Evolutionary conservation across 2,329 filamentous ascomycete genomes (phyloP).

Genomic region (Diaporthe ilicicola): DNA sequence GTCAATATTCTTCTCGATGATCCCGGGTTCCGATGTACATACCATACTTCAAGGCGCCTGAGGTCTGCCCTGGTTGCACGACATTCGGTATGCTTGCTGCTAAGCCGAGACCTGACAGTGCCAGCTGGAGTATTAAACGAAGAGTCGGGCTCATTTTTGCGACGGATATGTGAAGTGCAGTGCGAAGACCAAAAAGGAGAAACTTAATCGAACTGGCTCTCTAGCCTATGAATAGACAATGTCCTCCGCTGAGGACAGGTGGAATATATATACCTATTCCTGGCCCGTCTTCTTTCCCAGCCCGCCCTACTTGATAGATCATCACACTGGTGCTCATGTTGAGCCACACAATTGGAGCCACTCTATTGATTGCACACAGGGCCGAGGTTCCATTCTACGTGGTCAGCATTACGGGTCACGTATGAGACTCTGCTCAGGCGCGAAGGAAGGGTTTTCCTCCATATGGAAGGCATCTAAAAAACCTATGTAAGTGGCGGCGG

Average conservation of each 20-base stretch:
- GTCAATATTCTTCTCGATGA: not conserved
- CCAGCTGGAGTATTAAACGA: not conserved
- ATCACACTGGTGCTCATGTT: not conserved
- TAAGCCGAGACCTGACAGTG: not conserved
- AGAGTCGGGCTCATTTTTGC: slow-evolving; percentile 3
- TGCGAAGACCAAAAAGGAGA: not conserved
- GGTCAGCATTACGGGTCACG: not conserved
- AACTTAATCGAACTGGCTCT: not conserved
- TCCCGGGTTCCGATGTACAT: not conserved
- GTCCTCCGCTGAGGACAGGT: not conserved
- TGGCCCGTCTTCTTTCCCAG: no score
- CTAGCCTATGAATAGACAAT: no score
- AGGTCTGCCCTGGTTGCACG: slow-evolving; percentile 18
- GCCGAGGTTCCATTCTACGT: not conserved
- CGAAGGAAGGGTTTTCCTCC: not conserved
- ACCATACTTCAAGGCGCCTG: not conserved
- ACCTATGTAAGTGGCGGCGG: not conserved
- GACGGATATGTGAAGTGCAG: not conserved
- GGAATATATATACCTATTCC: not conserved
- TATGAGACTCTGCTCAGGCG: not conserved
- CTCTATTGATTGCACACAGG: not conserved
- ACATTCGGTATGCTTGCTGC: slow-evolving; percentile 20
- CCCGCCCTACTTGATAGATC: not conserved
- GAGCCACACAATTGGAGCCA: not conserved
- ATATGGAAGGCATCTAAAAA: not conserved